Evolutionary conservation across 148 eudicot genomes (phyloP).

Genomic region (Amaranthus cruentus): DNA sequence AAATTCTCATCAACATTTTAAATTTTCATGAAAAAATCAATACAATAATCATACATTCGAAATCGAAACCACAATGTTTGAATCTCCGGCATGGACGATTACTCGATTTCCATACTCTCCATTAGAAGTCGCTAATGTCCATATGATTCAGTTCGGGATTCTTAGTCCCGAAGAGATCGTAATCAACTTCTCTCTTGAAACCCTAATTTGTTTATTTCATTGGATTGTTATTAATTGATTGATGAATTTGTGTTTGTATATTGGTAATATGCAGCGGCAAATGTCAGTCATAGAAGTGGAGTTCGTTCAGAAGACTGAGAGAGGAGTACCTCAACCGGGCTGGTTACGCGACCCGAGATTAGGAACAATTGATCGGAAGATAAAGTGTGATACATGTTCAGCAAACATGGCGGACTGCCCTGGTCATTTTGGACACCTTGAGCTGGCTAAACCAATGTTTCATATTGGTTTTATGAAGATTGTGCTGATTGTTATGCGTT

Average conservation of each 20-base stretch:
- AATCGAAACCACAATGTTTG: constrained; percentile 17
- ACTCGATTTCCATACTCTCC: constrained; percentile 82
- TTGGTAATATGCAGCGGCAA: constrained; percentile 66
- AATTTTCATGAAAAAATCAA: not conserved
- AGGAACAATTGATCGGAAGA: constrained; percentile 90
- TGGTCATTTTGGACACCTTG: constrained; percentile 97
- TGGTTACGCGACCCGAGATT: constrained; percentile 86
- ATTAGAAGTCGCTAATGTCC: constrained; percentile 92
- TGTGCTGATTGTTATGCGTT: constrained; percentile 81
- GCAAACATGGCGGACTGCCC: constrained; percentile 98
- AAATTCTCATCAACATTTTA: too few relatives aligned
- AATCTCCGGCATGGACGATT: constrained; percentile 38
- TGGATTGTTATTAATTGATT: not conserved
- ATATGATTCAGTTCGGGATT: constrained; percentile 85
- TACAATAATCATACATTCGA: not conserved
- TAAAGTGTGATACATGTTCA: constrained; percentile 95
- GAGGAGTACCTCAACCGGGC: constrained; percentile 82
- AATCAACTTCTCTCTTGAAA: constrained; percentile 13
- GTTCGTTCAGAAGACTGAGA: constrained; percentile 86
- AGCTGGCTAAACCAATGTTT: constrained; percentile 98
- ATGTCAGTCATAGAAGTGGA: constrained; percentile 98
- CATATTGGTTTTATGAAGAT: constrained; percentile 93
- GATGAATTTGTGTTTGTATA: not conserved
- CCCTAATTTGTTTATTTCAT: too few relatives aligned
- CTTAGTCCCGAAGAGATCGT: constrained; percentile 97